Evolutionary conservation across 768 basidiomycete species (phyloP), one percentile per base, ranked within the genome.

Genomic region (Hysterangium stoloniferum): DNA sequence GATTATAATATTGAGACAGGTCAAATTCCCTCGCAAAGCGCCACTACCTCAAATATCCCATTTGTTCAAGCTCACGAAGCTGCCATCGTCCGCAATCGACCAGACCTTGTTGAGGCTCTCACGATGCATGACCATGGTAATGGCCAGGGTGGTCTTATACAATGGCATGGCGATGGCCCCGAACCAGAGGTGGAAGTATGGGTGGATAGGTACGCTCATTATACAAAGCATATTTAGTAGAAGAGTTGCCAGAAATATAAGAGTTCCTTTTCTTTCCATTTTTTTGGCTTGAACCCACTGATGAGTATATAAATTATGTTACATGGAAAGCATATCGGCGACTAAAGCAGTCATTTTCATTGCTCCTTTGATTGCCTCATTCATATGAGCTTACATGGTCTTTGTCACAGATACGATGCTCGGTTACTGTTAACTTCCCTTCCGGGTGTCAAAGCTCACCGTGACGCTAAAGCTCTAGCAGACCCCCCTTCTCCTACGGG

Each of bases 51-150:
- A 3, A 22, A 8, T 24, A 15, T 31, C 27, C 66, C 80, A 3
- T 76, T 70, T 53, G 67, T 90, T 29, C 79, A 82, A 56, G 90
- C 86, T 0, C 75, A 89, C 61, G 90, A 93, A 64, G 85, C 86
- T 4, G 80, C 85, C 43, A 65, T 93, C 19, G 62, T 82, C 4
- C 75, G 75, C 15, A 41, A 63, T 68, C 52, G 70, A 69, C 29
- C 44, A 32, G 68, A 57, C 43, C 55, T 32, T 1, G 62, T 54
- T 12, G 15, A 29, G 2, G 53, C 48, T 22, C 43, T 51, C 20
- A 35, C 40, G 22, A n/a, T 38, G 34, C 51, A 58, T 28, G 37
- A 47, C 48, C 47, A 51, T 20, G 29, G 52, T 12, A 54, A 57
- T 48, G 49, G 57, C 28, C n/a, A 59, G 61, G 33, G 70, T n/a